Evolutionary conservation across 805 yeast genomes (phyloP), one percentile per base, ranked within the genome.

Genomic region (Pichia sporocuriosa): DNA sequence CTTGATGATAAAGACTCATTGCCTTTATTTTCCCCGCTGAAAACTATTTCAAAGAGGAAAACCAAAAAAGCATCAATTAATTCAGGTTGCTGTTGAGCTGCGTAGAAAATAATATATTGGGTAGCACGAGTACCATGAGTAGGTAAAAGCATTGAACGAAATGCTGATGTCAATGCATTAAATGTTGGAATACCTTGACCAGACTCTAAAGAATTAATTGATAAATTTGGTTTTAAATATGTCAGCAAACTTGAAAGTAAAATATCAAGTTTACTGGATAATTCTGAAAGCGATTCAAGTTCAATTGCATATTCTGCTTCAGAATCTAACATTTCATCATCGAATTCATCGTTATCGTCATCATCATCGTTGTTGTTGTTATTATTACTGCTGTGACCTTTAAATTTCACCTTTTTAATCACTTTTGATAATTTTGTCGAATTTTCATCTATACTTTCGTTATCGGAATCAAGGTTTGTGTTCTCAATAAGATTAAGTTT

Each of bases 101-200:
- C 70, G 49, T 80, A 80, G 62, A 90, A 90, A 59, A 89, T 61
- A 21, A 89, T 66, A 57, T 84, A 90, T 62, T 90, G 98, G 19
- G 86, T 80, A 31, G 88, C 81, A 54, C 85, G 79, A 11, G 97
- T 90, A 59, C 83, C 82, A 61, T 89, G 95, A 2, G 98, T 93
- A 20, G 97, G 94, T 46, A 90, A 67, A 30, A 93, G 75, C 52
- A 86, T 93, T 1, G 87, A 72, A 54, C 79, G 80, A 70, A 90
- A 90, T 21, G 85, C 67, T 1, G 89, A 75, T 1, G 84, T 75
- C 42, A 93, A 66, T 2, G 85, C 81, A 50, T 81, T 81, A 65
- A 81, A 90, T 13, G 85, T 65, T 12, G 70, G 62, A 7, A 86
- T 73, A 1, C 88, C 86, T 43, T 73, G 77, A 12, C 84, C 88